phyloP scores from a whole-genome alignment of 768 basidiomycete genomes.

The Tricholoma sp. region DNA sequence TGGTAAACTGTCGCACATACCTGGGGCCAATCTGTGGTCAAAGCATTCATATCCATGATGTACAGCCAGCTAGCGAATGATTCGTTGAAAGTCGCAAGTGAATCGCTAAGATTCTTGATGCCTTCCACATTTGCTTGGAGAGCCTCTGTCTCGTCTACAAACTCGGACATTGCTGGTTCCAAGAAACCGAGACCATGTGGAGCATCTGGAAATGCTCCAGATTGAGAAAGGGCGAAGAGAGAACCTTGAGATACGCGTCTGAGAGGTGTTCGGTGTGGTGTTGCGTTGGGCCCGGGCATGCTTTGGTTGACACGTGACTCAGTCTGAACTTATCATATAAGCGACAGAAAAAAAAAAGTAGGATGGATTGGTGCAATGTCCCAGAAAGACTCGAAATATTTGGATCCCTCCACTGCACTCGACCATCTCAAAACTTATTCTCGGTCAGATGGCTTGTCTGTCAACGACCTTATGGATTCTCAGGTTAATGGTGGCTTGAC shows the following conservation, averaged over 20 bases:
- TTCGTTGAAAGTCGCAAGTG: slow-evolving; percentile 86
- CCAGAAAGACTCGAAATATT: slow-evolving; percentile 27
- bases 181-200: slow-evolving; percentile 84
- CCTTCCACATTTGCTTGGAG: slow-evolving; percentile 72
- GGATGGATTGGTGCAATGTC: slow-evolving; percentile 16
- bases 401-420: slow-evolving; percentile 70
- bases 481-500: slow-evolving; percentile 86
- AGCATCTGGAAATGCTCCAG: slow-evolving; percentile 65
- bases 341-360: slow-evolving; percentile 1
- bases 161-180: slow-evolving; percentile 76
- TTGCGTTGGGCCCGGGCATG: slow-evolving; percentile 18
- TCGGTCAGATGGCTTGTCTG: slow-evolving; percentile 76
- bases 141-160: slow-evolving; percentile 82
- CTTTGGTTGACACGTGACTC: slow-evolving; percentile 10
- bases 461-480: slow-evolving; percentile 85
- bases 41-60: slow-evolving; percentile 89
- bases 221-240: slow-evolving; percentile 78
- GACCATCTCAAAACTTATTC: slow-evolving; percentile 69
- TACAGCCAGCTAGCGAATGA: slow-evolving; percentile 90
- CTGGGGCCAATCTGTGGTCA: slow-evolving; percentile 92
- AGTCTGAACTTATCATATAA: background rate
- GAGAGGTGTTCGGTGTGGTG: slow-evolving; percentile 75
- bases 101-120: slow-evolving; percentile 65
- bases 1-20: slow-evolving; percentile 30
- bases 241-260: slow-evolving; percentile 90